Base-by-base conservation (phyloP, 345 rosid species). In the Dipteronia dyeriana region DNA sequence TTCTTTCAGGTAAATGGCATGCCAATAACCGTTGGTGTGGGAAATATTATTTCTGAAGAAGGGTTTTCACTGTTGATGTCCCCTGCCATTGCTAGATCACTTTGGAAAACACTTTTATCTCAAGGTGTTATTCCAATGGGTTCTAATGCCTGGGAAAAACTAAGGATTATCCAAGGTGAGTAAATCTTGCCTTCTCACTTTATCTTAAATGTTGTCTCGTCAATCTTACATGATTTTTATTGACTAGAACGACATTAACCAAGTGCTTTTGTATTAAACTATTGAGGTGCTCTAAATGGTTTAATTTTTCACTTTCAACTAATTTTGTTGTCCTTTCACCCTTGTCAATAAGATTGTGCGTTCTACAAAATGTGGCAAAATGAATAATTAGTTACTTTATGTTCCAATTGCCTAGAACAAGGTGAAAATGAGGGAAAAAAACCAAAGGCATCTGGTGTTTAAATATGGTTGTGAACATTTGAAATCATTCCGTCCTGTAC, bases 111-210 rank as follows among this genome's bases (percentile, higher is more conserved):
- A 25, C 91, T 94, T 80, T 77, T 92, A 83, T 87, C 97, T 74
- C 80, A 85, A 65, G 98, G 94, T 80, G 97, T 93, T 60, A 66
- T 83, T 79, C 97, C 97, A 38, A 91, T 94, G 97, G 98, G 98
- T 66, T 89, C 90, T 72, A 88, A 86, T 75, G 97, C 95, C 68
- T 94, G 94, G 98, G 98, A 94, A 85, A 90, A 88, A 79, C 91
- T 94, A 71, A 91, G 98, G 85, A 85, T 89, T 79, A 78, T 83
- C 65, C 90, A 75, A 92, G 98, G 98, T 90, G 79, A 65, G 56
- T 70, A 76, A 39, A 54, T 45, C 45, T 59, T 29, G 61, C 11
- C 70, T 66, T 61, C 3, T 16, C 51, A 20, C 53, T 80, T 65
- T 26, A 9, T 20, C 16, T 70, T 62, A 17, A 4, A 63, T 19